A percentile compares a stretch with the other conserved stretches of the same genome.
phyloP scores from a whole-genome alignment of 768 basidiomycete genomes.

The Naganishia antarctica region DNA sequence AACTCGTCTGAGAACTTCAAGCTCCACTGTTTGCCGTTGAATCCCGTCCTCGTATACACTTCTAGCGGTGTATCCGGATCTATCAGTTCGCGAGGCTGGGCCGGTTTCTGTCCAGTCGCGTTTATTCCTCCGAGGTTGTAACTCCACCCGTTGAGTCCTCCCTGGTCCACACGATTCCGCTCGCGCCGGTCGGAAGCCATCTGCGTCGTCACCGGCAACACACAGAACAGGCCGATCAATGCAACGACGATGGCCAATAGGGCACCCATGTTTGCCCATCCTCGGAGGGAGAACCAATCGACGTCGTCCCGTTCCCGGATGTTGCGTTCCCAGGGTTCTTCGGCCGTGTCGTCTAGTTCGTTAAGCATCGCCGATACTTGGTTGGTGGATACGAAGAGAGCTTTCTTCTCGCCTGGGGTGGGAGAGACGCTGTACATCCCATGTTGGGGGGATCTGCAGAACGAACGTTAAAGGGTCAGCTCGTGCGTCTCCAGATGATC shows the following conservation, averaged over 20 bases:
- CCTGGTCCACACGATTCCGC: constrained; percentile 48
- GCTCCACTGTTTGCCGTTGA: constrained; percentile 71
- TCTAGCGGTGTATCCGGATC: constrained; percentile 68
- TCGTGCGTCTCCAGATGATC: too few relatives aligned
- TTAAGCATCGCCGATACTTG: constrained; percentile 12
- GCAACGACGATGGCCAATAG: constrained; percentile 90
- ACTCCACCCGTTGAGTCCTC: constrained; percentile 54
- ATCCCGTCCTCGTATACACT: constrained; percentile 61
- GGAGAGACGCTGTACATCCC: constrained; percentile 12
- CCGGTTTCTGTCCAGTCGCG: constrained; percentile 76
- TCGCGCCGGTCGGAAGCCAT: constrained; percentile 43
- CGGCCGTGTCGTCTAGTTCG: constrained; percentile 22
- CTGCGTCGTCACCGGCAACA: constrained; percentile 74
- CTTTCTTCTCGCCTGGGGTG: neutral
- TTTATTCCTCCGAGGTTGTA: constrained; percentile 89
- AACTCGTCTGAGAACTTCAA: constrained; percentile 88
- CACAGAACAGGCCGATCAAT: constrained; percentile 60
- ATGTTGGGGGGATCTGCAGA: neutral
- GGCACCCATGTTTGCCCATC: constrained; percentile 72
- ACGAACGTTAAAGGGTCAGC: too few relatives aligned
- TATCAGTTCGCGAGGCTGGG: constrained; percentile 62
- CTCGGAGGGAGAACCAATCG: constrained; percentile 66
- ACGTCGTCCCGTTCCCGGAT: constrained; percentile 55
- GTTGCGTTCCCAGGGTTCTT: constrained; percentile 22
- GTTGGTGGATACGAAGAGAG: neutral